phyloP scores from a whole-genome alignment of 176 grass and related monocot genomes.

The Thalia dealbata region DNA sequence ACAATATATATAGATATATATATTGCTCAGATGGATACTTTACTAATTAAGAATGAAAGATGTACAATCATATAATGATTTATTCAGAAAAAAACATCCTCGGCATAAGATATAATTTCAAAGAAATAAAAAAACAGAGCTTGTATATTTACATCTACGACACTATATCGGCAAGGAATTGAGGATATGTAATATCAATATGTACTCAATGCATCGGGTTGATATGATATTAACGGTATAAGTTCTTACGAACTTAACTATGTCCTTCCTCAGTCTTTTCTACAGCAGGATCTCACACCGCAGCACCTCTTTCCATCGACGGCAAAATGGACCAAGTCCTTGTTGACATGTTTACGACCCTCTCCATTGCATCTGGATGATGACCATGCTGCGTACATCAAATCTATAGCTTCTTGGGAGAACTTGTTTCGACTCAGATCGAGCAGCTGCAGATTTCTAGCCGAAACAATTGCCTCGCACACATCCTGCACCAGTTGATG shows the following conservation, averaged over 20 bases:
- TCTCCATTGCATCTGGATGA: constrained; percentile 28
- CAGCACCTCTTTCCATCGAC: constrained; percentile 51
- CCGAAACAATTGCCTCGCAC: constrained; percentile 26
- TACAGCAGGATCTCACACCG: constrained; percentile 59
- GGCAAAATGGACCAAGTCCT: constrained; percentile 61
- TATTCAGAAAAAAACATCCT: too few relatives aligned
- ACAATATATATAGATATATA: too few relatives aligned
- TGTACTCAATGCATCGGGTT: too few relatives aligned
- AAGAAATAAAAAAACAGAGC: not conserved
- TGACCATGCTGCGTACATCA: constrained; percentile 60
- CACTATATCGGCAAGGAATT: not conserved
- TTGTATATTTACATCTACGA: not conserved
- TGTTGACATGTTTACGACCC: constrained; percentile 43
- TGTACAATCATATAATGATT: too few relatives aligned
- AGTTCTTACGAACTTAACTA: too few relatives aligned
- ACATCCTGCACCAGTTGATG: constrained; percentile 47
- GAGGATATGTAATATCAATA: too few relatives aligned
- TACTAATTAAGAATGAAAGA: too few relatives aligned
- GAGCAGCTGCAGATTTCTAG: constrained; percentile 55
- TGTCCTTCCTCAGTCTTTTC: constrained; percentile 17
- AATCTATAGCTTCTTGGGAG: constrained; percentile 32
- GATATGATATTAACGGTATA: too few relatives aligned
- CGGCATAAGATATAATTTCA: not conserved
- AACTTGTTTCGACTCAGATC: constrained; percentile 70
- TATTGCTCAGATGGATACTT: too few relatives aligned